Base-by-base conservation (phyloP, 2,329 filamentous ascomycete species). In the Venturia nashicola region DNA sequence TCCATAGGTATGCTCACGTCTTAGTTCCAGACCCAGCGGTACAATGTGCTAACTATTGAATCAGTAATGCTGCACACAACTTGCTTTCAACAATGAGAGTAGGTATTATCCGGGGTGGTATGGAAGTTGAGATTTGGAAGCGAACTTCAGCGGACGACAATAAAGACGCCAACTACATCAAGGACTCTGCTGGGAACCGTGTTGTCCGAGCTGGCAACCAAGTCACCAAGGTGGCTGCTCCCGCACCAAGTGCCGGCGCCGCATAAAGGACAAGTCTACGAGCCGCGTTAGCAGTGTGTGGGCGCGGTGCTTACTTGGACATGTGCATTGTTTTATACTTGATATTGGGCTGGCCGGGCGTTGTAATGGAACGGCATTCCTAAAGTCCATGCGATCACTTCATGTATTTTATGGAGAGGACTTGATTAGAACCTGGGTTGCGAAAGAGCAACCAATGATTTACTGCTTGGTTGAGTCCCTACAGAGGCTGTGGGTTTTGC, bases 151-250 rank as follows among this genome's bases (percentile, higher is more conserved):
- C 54, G 2, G 51, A 32, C 51, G 61, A 54, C 65, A 74, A 75
- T 67, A 92, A 93, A 80, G 89, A 92, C 70, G 82, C 89, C 65
- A 85, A 86, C 65, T 86, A 88, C 68, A 84, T 90, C 74, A 91
- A 90, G 74, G 92, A 96, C 73, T 88, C 86, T 18, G 80, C 85
- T 63, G 92, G 91, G 61, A 83, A 90, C 75, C 86, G 89, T 68
- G 91, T 97, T 69, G 84, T 95, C 71, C 88, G 92, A 68, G 91
- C 92, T 68, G 91, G 91, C 63, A 81, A 85, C 70, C 92, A 97
- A 78, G 84, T 90, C 65, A 97, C 92, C 69, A 91, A 90, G 77
- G 84, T 95, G 61, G 79, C 86, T 23, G 86, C 91, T 74, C 91
- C 92, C 55, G 84, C 90, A 64, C 85, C 87, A 67, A 92, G 86